Evolutionary conservation across 2,329 filamentous ascomycete genomes (phyloP).

Genomic region (Colletotrichum godetiae): DNA sequence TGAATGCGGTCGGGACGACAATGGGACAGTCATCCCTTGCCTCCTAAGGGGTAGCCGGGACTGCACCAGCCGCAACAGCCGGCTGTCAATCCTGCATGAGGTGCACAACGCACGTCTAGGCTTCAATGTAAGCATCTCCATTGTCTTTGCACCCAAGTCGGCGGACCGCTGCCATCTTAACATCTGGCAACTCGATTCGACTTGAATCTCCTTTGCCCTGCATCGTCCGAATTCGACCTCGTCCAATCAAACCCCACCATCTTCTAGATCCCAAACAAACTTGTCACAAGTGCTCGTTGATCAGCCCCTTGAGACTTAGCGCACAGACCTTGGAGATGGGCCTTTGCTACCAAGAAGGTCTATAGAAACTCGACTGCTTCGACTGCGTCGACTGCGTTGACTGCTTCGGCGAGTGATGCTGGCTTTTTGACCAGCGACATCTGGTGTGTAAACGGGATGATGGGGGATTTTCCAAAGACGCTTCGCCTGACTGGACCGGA

Average conservation of each 20-base stretch:
- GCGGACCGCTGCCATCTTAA: conserved; percentile 11
- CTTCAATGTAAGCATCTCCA: not conserved
- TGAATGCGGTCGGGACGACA: conserved; percentile 9
- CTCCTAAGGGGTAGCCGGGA: conserved; percentile 8
- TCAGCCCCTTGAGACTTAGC: conserved; percentile 6
- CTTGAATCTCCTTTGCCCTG: not conserved
- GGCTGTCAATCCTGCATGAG: conserved; percentile 32
- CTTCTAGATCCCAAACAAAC: conserved; percentile 32
- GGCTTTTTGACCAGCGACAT: not conserved
- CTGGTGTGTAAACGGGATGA: not conserved
- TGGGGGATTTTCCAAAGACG: not conserved
- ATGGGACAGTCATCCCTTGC: conserved; percentile 16
- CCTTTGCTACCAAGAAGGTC: conserved; percentile 3
- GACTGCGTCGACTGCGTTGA: not conserved
- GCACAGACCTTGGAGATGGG: conserved; percentile 19
- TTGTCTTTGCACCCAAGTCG: not conserved
- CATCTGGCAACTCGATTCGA: conserved; percentile 1
- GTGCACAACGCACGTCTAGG: not conserved
- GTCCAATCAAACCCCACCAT: conserved; percentile 20
- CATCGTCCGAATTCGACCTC: not conserved
- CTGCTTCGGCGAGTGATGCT: not conserved
- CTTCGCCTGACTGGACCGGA: conserved; percentile 11
- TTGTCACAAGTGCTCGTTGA: conserved; percentile 33
- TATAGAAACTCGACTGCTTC: conserved; percentile 7
- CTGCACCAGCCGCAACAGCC: conserved; percentile 14